Evolutionary conservation across 257 asterid genomes (phyloP), one percentile per base, ranked within the genome.

Genomic region (Solanum lignicaule): DNA sequence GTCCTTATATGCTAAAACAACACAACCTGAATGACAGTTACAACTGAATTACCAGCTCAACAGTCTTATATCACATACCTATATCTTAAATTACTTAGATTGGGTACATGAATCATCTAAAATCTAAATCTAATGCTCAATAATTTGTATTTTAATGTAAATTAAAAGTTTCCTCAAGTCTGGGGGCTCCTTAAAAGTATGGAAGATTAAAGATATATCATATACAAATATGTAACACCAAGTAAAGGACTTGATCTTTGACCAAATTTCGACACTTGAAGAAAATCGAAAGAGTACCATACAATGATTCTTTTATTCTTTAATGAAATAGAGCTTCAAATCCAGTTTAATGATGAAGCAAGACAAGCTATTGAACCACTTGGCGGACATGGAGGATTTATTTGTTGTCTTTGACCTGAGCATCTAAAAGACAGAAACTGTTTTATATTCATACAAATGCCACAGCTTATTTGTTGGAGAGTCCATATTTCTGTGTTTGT

Each of bases 401-500:
- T 79, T 36, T 81, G 29, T 33, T 39, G 31, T 10, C 85, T 46
- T 81, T 46, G 85, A 81, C 85, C 31, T 27, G 68, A 46, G 55
- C 85, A 46, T 23, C 66, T 81, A 69, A 6, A 41, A 38, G 36
- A 38, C 66, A 71, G 9, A 52, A 52, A 52, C 2, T 52, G 62
- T 43, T 25, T 66, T 46, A 20, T 32, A 86, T 41, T 89, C 90
- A 88, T 21, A 48, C 39, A 16, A 87, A 91, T 71, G 90, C 89
- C 23, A 87, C 87, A 33, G 91, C 88, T 89, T 48, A 90, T 81
- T 88, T 90, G 46, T 75, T 27, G 21, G 92, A 43, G 66, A 58
- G 71, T 73, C 84, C 90, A 84, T 91, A 90, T 71, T 76, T 60
- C 83, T 58, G 88, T 43, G 65, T 74, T 58, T 33, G 76, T n/a